Evolutionary conservation across 1,139 yeast genomes (phyloP).

Genomic region (Waltiozyma sp.): DNA sequence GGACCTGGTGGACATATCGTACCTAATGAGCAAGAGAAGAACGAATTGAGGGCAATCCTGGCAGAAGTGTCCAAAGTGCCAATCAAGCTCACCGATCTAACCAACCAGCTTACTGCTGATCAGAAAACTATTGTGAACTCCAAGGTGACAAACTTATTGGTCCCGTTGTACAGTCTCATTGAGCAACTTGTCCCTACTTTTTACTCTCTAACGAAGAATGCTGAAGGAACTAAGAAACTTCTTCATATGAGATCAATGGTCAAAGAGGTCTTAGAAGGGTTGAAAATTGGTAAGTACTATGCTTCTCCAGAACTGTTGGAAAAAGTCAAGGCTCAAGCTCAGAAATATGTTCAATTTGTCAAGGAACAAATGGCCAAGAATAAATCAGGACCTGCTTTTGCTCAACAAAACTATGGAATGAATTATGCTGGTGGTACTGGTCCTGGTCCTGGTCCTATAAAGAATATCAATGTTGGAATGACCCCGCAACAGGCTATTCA

Average conservation of each 20-base stretch:
- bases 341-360: conserved; percentile 64
- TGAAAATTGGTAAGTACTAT: conserved; percentile 50
- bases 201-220: conserved; percentile 60
- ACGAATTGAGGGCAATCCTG: conserved; percentile 47
- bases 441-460: not conserved
- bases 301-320: conserved; percentile 62
- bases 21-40: conserved; percentile 36
- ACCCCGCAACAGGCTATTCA: conserved; percentile 17
- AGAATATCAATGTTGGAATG: conserved; percentile 1
- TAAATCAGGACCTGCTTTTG: not conserved
- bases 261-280: conserved; percentile 59
- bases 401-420: not conserved
- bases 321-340: conserved; percentile 60
- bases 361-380: conserved; percentile 33
- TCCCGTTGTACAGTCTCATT: conserved; percentile 56
- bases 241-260: conserved; percentile 74
- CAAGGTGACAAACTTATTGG: conserved; percentile 38
- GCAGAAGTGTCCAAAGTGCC: conserved; percentile 63
- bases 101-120: conserved; percentile 45
- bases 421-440: not conserved
- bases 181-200: conserved; percentile 73
- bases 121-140: conserved; percentile 57
- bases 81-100: conserved; percentile 54
- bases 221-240: conserved; percentile 63
- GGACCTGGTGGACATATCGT: conserved; percentile 1